Base-by-base conservation (phyloP, 768 basidiomycete genomes). In the Baorangia bicolor region DNA sequence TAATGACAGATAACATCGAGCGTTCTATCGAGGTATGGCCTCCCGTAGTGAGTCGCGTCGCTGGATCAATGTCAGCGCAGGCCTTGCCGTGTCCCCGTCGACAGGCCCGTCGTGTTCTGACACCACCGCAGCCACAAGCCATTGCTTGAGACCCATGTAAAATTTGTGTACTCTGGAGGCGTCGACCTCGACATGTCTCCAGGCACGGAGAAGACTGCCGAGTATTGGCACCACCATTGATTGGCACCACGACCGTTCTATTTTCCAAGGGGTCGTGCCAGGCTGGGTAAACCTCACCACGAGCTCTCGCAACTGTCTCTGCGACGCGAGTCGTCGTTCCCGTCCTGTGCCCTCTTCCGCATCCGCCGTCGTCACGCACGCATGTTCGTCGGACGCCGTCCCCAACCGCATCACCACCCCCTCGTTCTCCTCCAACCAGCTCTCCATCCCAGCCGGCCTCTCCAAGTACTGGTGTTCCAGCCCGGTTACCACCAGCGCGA, bases 401-500 rank as follows among this genome's bases (percentile, higher is more conserved):
- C 53, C 53, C 23, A 55, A 11, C n/a, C 20, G 41, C 4, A 3
- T n/a, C n/a, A 55, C 12, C n/a, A 33, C 47, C 2, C 9, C 14
- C 20, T n/a, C 35, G 23, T 55, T 43, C 2, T 20, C 31, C 4
- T 21, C 16, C 53, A 47, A 55, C 53, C 57, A 58, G 20, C 8
- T 11, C 16, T 57, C 52, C 56, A 57, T 57, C 8, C 54, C 46
- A 16, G 4, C 41, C 1, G 41, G 5, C n/a, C 18, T 35, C 23
- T 43, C 56, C 21, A 35, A 18, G 11, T 51, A 18, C 3, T 44
- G 35, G 42, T 49, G 23, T 6, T 44, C 56, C 27, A 44, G 27
- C 13, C 51, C 56, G 8, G 45, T 53, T 27, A 57, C 51, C 0
- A 57, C 56, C 25, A 57, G 30, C 4, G 14, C 56, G n/a, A 57